Conservation (phyloP, 257 asterid species). For the Plantago major region DNA sequence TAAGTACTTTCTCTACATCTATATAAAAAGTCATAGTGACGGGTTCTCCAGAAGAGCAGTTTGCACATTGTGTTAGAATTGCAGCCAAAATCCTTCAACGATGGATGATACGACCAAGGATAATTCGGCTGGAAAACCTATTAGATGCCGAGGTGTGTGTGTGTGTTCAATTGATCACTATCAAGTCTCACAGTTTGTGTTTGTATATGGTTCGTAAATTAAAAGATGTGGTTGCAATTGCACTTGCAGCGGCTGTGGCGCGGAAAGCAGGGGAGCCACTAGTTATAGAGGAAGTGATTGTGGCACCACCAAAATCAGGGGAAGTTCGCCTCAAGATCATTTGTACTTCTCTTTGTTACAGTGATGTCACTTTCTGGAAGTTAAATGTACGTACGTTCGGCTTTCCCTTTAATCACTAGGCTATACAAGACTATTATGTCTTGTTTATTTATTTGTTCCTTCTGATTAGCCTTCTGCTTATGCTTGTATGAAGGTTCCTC, state of each 20-base stretch:
- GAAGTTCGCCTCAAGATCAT: slow-evolving; percentile 79
- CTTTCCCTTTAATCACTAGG: too few relatives aligned
- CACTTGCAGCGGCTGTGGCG: slow-evolving; percentile 80
- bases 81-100: too few relatives aligned
- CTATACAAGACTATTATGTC: too few relatives aligned
- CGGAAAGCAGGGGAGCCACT: slow-evolving; percentile 69
- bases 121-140: slow-evolving; percentile 57
- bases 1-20: too few relatives aligned
- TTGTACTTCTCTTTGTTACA: slow-evolving; percentile 69
- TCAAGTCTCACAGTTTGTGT: too few relatives aligned
- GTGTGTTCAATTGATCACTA: too few relatives aligned
- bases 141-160: slow-evolving; percentile 60
- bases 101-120: too few relatives aligned
- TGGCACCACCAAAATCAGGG: slow-evolving; percentile 54
- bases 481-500: slow-evolving; percentile 41
- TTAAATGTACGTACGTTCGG: slow-evolving; percentile 26
- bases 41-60: too few relatives aligned
- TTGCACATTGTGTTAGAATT: too few relatives aligned
- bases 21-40: too few relatives aligned
- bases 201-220: too few relatives aligned
- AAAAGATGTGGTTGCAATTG: too few relatives aligned
- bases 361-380: slow-evolving; percentile 61
- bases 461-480: neutral
- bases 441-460: neutral
- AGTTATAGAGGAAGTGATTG: slow-evolving; percentile 72